A percentile compares a stretch with the other conserved stretches of the same genome.
Conservation (phyloP, 495 filamentous ascomycete genomes). For the Rhizodiscina lignyota region DNA sequence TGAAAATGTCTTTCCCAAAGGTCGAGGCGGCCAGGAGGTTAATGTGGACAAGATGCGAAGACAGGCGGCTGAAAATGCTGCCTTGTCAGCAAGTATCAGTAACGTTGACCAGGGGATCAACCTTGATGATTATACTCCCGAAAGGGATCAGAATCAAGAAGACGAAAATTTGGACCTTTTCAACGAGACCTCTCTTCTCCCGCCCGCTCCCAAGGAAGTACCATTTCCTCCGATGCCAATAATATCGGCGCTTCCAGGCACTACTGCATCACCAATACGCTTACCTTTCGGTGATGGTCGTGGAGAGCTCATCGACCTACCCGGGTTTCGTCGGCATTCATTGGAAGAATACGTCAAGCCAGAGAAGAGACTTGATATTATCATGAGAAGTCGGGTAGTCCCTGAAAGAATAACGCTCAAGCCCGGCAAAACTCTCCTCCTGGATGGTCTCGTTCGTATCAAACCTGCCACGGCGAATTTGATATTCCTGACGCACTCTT, state of each 20-base stretch:
- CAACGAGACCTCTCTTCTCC: slow-evolving; percentile 36
- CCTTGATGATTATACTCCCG: neutral
- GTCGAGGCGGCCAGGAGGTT: slow-evolving; percentile 33
- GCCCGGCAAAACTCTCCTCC: slow-evolving; percentile 64
- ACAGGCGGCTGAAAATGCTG: slow-evolving; percentile 2
- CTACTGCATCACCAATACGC: slow-evolving; percentile 85
- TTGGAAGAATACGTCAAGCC: slow-evolving; percentile 51
- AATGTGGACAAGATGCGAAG: slow-evolving; percentile 15
- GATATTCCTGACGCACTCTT: slow-evolving; percentile 57
- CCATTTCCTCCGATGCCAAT: slow-evolving; percentile 65
- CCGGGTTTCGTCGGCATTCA: slow-evolving; percentile 59
- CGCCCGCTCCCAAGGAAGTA: slow-evolving; percentile 53
- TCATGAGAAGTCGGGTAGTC: slow-evolving; percentile 56
- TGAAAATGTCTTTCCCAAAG: slow-evolving; percentile 70
- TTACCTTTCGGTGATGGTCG: slow-evolving; percentile 68
- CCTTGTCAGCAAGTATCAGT: no score
- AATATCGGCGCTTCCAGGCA: slow-evolving; percentile 75
- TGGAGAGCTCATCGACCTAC: slow-evolving; percentile 90
- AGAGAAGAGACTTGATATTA: slow-evolving; percentile 43
- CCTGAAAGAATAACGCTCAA: slow-evolving; percentile 56
- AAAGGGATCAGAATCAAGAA: neutral
- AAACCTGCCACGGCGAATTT: slow-evolving; percentile 50
- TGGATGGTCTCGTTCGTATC: slow-evolving; percentile 79
- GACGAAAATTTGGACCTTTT: neutral
- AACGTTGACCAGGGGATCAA: no score